Evolutionary conservation across 345 rosid species (phyloP).

Genomic region (Clausena lansium): DNA sequence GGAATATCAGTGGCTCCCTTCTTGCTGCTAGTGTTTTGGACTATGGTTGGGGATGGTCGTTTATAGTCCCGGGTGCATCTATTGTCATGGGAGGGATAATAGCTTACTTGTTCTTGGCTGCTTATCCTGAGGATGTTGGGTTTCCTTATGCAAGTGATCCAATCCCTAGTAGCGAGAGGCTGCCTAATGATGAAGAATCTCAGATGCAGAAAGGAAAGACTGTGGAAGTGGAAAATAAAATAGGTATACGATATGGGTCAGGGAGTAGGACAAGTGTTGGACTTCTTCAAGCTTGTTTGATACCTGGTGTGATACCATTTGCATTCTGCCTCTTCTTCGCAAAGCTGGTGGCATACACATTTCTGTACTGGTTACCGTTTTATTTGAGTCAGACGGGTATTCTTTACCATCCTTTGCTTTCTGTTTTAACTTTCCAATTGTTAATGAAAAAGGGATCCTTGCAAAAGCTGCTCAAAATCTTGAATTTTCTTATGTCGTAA

Average conservation of each 20-base stretch:
- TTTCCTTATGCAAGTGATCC: constrained; percentile 44
- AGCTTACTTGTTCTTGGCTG: constrained; percentile 77
- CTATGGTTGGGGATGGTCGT: constrained; percentile 97
- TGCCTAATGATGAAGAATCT: constrained; percentile 38
- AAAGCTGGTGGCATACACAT: constrained; percentile 89
- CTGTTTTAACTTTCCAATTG: neutral
- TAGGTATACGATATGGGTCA: constrained; percentile 26
- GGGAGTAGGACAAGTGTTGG: constrained; percentile 68
- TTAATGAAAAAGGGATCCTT: neutral
- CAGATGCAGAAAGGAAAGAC: constrained; percentile 23
- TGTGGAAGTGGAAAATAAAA: constrained; percentile 8
- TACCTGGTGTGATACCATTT: constrained; percentile 91
- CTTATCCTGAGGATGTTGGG: constrained; percentile 93
- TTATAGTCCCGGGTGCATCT: constrained; percentile 73
- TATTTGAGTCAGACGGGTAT: constrained; percentile 87
- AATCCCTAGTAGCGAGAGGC: neutral
- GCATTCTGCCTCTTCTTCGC: constrained; percentile 90
- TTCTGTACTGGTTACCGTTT: constrained; percentile 91
- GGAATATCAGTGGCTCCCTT: constrained; percentile 86
- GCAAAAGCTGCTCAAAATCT: neutral
- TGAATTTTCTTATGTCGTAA: neutral
- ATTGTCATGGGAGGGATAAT: constrained; percentile 66
- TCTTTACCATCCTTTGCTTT: constrained; percentile 3
- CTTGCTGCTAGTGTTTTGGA: constrained; percentile 89
- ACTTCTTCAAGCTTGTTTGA: constrained; percentile 75